Evolutionary conservation across 2,329 filamentous ascomycete genomes (phyloP).

Genomic region (Magnaporthiopsis incrustans): DNA sequence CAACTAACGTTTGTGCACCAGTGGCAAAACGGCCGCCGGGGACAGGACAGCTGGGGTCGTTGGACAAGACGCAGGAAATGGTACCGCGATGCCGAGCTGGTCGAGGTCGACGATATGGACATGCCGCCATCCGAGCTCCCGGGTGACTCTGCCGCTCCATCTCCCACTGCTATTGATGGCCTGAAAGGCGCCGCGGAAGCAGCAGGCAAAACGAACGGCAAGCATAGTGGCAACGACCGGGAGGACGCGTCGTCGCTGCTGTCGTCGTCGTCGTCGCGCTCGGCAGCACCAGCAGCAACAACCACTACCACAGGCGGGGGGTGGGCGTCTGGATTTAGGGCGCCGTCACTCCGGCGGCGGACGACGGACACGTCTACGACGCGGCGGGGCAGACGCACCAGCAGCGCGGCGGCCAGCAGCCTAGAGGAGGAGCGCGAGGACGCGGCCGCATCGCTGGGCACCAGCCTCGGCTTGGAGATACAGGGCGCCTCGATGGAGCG

Average conservation of each 20-base stretch:
- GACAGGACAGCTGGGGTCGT: constrained; percentile 83
- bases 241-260: constrained; percentile 27
- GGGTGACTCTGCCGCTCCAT: constrained; percentile 22
- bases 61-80: constrained; percentile 93
- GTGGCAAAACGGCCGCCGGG: constrained; percentile 85
- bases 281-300: background rate
- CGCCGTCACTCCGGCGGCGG: constrained; percentile 31
- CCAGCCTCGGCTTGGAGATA: constrained; percentile 41
- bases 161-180: constrained; percentile 12
- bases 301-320: background rate
- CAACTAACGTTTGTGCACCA: constrained; percentile 24
- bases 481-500: constrained; percentile 46
- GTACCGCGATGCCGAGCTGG: constrained; percentile 96
- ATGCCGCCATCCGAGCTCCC: background rate
- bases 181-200: constrained; percentile 8
- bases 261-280: constrained; percentile 38
- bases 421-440: constrained; percentile 37
- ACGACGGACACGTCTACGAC: constrained; percentile 17
- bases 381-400: constrained; percentile 20
- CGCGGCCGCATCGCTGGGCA: constrained; percentile 30
- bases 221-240: constrained; percentile 1
- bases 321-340: constrained; percentile 20
- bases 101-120: constrained; percentile 52
- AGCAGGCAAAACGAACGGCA: constrained; percentile 4
- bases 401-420: constrained; percentile 25